Percentiles rank a stretch among this genome's conserved stretches.
Evolutionary conservation across 2,329 filamentous ascomycete species (phyloP).

Genomic region (Cercospora beticola): DNA sequence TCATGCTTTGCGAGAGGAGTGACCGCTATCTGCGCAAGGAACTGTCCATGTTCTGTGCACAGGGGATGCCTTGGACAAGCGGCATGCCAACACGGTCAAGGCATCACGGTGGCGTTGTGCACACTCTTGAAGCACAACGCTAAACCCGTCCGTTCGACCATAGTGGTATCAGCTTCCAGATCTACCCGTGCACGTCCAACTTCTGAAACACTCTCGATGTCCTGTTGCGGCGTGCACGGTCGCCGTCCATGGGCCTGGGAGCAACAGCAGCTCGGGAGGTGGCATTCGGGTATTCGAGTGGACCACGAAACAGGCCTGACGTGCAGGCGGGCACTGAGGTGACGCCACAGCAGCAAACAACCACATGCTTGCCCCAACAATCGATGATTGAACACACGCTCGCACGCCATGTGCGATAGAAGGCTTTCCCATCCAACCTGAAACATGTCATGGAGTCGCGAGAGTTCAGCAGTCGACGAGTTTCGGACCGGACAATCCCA

Average conservation of each 20-base stretch:
- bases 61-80: neutral
- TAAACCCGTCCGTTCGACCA: neutral
- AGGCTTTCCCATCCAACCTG: slow-evolving; percentile 7
- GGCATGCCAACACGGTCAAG: neutral
- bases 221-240: slow-evolving; percentile 2
- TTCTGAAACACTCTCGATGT: neutral
- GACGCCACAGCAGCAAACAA: slow-evolving; percentile 24
- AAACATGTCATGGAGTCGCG: slow-evolving; percentile 7
- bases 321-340: slow-evolving; percentile 13
- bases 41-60: neutral
- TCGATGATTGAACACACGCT: neutral
- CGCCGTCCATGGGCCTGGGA: slow-evolving; percentile 5
- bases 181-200: neutral
- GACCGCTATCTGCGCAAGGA: neutral
- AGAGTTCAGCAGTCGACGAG: slow-evolving; percentile 3
- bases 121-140: neutral
- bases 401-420: slow-evolving; percentile 5
- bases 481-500: slow-evolving; percentile 6
- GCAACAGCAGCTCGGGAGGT: slow-evolving; percentile 14
- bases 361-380: neutral
- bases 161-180: neutral
- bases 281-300: slow-evolving; percentile 16
- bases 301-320: slow-evolving; percentile 21
- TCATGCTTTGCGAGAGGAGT: neutral
- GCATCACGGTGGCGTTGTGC: neutral